phyloP scores from a whole-genome alignment of 306 rosid species.

The Lablab purpureus region DNA sequence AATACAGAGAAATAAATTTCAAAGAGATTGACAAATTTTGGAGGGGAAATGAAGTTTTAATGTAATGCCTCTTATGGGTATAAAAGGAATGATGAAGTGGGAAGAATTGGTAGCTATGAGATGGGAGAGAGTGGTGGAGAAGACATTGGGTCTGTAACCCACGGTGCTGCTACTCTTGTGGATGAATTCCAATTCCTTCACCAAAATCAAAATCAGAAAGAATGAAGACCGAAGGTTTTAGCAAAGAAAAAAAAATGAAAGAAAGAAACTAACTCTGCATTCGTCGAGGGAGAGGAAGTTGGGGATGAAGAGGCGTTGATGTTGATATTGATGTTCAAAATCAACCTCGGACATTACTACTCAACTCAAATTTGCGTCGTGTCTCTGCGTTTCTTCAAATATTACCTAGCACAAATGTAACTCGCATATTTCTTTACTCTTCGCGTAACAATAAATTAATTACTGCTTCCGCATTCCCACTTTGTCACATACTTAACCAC shows the following conservation, averaged over 20 bases:
- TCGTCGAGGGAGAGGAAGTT: slow-evolving; percentile 55
- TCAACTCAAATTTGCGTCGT: not conserved
- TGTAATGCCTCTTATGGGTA: slow-evolving; percentile 73
- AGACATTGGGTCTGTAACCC: slow-evolving; percentile 86
- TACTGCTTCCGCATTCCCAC: not conserved
- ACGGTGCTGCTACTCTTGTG: slow-evolving; percentile 91
- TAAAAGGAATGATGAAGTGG: slow-evolving; percentile 75
- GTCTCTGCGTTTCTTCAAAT: not conserved
- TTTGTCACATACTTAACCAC: not conserved
- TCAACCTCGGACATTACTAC: slow-evolving; percentile 41
- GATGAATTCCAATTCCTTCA: slow-evolving; percentile 79
- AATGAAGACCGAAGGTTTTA: not conserved
- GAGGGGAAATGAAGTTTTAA: not conserved
- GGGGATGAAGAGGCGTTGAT: slow-evolving; percentile 63
- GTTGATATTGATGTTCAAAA: slow-evolving; percentile 39
- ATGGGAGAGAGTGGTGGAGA: slow-evolving; percentile 91
- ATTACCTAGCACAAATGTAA: not conserved
- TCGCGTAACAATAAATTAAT: not conserved
- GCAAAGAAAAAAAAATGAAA: not conserved
- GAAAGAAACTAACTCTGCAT: slow-evolving; percentile 53
- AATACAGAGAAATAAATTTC: not conserved
- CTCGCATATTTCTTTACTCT: not conserved
- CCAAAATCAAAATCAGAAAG: not conserved
- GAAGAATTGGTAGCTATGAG: slow-evolving; percentile 78
- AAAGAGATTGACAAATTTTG: not conserved